These are phyloP conservation scores for Endotrypanum monterogeii DNA, from an alignment of 208 protist species.

Conservation along the genomic window DNA sequence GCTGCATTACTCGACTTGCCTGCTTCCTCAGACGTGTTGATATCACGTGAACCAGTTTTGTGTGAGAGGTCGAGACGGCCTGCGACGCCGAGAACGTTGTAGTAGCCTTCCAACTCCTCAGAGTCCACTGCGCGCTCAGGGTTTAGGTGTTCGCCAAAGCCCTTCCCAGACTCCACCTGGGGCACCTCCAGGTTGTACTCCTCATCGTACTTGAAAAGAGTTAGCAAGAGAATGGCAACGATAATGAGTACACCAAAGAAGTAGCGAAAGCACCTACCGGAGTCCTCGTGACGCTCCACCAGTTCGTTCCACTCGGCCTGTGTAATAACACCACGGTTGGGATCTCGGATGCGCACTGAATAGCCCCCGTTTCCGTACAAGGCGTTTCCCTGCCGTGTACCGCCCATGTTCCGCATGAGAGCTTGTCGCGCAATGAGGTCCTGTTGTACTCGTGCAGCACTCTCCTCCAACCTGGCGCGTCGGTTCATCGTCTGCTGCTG, in stretches of 20 bases:
- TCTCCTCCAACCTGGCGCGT: conserved; percentile 58
- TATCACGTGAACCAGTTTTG: conserved; percentile 6
- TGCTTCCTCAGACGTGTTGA: not conserved
- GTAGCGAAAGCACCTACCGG: conserved; percentile 68
- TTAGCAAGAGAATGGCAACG: conserved; percentile 46
- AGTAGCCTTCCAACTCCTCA: conserved; percentile 71
- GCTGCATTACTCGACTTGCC: not conserved
- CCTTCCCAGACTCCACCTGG: conserved; percentile 74
- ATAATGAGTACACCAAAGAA: conserved; percentile 63
- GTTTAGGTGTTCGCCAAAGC: conserved; percentile 63
- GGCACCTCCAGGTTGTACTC: conserved; percentile 88
- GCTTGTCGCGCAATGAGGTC: conserved; percentile 23
- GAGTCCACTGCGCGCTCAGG: conserved; percentile 18
- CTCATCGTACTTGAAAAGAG: conserved; percentile 78
- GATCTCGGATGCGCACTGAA: conserved; percentile 38
- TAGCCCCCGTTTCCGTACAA: conserved; percentile 18
- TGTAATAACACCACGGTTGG: conserved; percentile 76
- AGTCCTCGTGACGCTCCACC: conserved; percentile 77
- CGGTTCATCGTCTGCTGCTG: conserved; percentile 73
- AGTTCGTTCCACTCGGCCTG: conserved; percentile 76
- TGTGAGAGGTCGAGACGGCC: conserved; percentile 39
- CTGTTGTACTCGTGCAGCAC: conserved; percentile 38
- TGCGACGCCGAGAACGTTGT: conserved; percentile 68
- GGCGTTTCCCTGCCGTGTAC: conserved; percentile 4
- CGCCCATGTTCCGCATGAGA: conserved; percentile 23